Evolutionary conservation across 2,329 filamentous ascomycete species (phyloP).

Genomic region (Tolypocladium pustulatum): DNA sequence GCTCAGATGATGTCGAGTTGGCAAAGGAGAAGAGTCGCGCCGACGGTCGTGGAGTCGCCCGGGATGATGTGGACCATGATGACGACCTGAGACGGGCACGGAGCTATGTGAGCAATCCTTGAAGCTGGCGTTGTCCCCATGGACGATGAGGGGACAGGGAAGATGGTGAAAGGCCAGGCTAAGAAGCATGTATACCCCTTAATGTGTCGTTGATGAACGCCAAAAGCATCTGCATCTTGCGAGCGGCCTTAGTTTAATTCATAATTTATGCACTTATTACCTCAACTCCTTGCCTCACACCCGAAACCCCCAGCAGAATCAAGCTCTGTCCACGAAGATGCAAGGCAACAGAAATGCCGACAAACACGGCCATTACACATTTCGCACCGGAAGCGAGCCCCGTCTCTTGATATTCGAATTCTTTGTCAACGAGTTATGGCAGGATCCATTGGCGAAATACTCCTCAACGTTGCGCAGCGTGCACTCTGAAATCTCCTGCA

Average conservation of each 20-base stretch:
- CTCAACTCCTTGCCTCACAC: not conserved
- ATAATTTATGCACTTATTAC: not conserved
- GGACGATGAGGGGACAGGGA: not conserved
- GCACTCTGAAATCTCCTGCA: conserved; percentile 50
- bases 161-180: not conserved
- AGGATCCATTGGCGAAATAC: conserved; percentile 19
- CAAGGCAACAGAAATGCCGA: too few relatives aligned
- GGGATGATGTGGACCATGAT: conserved; percentile 20
- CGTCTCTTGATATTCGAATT: conserved; percentile 3
- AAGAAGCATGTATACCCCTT: not conserved
- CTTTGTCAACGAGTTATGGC: conserved; percentile 23
- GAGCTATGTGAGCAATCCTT: conserved; percentile 38
- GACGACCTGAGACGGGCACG: conserved; percentile 30
- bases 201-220: not conserved
- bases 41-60: conserved; percentile 12
- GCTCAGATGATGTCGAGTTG: conserved; percentile 23
- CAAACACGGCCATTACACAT: conserved; percentile 3
- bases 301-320: not conserved
- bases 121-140: conserved; percentile 1
- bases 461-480: conserved; percentile 47
- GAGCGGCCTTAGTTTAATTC: not conserved
- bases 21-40: conserved; percentile 17
- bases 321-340: too few relatives aligned
- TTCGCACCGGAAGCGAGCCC: conserved; percentile 9
- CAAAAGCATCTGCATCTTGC: not conserved